A percentile compares a stretch with the other conserved stretches of the same genome.
Evolutionary conservation across 192 early-diverging fungal species (phyloP).

Genomic region (Chytriomyces confervae): DNA sequence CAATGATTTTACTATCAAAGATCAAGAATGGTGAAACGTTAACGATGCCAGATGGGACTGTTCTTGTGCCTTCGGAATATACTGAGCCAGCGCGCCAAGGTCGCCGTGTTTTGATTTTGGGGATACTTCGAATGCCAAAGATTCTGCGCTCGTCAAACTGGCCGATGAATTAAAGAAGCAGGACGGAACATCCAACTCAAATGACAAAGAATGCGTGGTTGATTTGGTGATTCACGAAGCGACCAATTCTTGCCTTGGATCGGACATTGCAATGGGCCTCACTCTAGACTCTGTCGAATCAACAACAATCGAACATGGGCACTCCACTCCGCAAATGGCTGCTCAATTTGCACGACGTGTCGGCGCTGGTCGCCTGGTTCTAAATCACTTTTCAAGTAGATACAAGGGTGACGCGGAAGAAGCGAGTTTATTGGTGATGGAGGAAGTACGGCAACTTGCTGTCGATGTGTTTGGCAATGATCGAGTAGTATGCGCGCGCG

Average conservation of each 20-base stretch:
- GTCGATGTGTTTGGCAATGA: slow-evolving; percentile 52
- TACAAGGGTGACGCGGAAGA: slow-evolving; percentile 56
- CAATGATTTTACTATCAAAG: slow-evolving; percentile 52
- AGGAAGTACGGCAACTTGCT: slow-evolving; percentile 56
- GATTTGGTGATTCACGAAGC: slow-evolving; percentile 63
- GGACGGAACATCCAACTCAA: neutral
- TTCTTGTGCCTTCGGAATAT: slow-evolving; percentile 36
- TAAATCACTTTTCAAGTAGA: slow-evolving; percentile 63
- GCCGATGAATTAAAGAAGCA: neutral
- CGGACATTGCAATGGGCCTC: slow-evolving; percentile 39
- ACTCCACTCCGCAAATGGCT: slow-evolving; percentile 66
- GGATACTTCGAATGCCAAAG: slow-evolving; percentile 54
- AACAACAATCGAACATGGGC: slow-evolving; percentile 52
- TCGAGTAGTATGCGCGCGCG: slow-evolving; percentile 41
- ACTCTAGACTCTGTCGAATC: slow-evolving; percentile 46
- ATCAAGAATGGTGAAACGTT: slow-evolving; percentile 50
- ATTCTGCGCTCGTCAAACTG: slow-evolving; percentile 2
- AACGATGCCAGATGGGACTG: slow-evolving; percentile 53
- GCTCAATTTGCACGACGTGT: slow-evolving; percentile 51
- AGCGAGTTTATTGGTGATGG: slow-evolving; percentile 53
- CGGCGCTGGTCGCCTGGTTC: slow-evolving; percentile 44
- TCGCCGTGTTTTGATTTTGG: slow-evolving; percentile 56
- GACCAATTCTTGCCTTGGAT: slow-evolving; percentile 55
- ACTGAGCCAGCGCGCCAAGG: slow-evolving; percentile 45
- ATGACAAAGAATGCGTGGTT: neutral